Evolutionary conservation across 345 rosid genomes (phyloP).

Genomic region (Murraya paniculata): DNA sequence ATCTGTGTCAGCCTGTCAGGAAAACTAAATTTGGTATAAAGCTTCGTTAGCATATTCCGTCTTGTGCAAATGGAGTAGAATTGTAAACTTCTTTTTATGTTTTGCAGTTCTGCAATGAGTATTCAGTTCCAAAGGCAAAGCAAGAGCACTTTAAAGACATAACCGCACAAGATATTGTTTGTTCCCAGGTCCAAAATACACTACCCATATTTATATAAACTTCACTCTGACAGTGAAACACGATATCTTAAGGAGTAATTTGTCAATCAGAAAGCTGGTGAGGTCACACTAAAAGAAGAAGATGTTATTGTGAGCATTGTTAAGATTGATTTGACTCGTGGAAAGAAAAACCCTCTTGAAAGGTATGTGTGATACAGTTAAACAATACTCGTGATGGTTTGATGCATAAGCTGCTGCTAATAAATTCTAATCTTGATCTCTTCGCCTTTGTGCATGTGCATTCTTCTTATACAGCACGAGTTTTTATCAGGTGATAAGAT

Average conservation of each 20-base stretch:
- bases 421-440: constrained; percentile 10
- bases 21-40: not conserved
- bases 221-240: constrained; percentile 1
- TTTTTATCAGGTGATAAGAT: constrained; percentile 41
- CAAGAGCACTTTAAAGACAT: constrained; percentile 39
- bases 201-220: not conserved
- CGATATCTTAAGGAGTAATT: constrained; percentile 9
- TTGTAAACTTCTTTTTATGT: not conserved
- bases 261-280: constrained; percentile 27
- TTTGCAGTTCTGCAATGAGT: constrained; percentile 51
- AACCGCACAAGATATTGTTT: constrained; percentile 49
- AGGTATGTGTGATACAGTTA: constrained; percentile 25
- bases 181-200: constrained; percentile 40
- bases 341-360: constrained; percentile 42
- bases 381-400: not conserved
- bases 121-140: constrained; percentile 41
- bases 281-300: constrained; percentile 38
- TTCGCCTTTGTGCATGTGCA: constrained; percentile 25
- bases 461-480: constrained; percentile 30
- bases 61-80: not conserved
- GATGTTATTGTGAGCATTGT: constrained; percentile 42
- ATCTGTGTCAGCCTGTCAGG: not conserved
- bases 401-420: not conserved
- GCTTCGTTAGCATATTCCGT: not conserved
- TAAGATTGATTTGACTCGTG: constrained; percentile 51